Conservation (phyloP, 2,329 filamentous ascomycete genomes). For the Ceratocystis diversiconidia region DNA sequence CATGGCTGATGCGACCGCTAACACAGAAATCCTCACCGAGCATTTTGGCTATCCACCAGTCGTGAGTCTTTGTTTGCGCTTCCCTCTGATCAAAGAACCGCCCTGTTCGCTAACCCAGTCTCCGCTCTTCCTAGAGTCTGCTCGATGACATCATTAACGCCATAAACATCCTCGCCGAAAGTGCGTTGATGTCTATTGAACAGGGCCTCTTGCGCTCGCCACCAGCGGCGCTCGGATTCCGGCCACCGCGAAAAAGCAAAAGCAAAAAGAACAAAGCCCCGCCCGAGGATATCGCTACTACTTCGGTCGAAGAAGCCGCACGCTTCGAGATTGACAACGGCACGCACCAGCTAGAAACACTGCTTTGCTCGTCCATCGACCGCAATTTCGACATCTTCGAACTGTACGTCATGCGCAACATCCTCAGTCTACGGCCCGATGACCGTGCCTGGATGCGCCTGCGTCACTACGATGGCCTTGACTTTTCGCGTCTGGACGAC, state of each 20-base stretch:
- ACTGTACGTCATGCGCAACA: constrained; percentile 81
- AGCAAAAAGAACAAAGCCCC: background rate
- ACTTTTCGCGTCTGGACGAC: constrained; percentile 26
- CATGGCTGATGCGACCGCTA: constrained; percentile 24
- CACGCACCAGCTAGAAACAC: constrained; percentile 68
- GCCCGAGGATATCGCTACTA: constrained; percentile 16
- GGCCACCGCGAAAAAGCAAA: constrained; percentile 32
- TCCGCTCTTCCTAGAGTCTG: constrained; percentile 46
- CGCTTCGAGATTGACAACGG: constrained; percentile 72
- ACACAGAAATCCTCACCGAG: constrained; percentile 70
- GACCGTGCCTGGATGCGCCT: constrained; percentile 69
- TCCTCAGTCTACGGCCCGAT: constrained; percentile 52
- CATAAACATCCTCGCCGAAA: constrained; percentile 84
- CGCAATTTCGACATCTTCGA: constrained; percentile 77
- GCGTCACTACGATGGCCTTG: constrained; percentile 64
- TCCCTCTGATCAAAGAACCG: background rate
- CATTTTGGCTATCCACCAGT: constrained; percentile 91
- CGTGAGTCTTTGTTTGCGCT: constrained; percentile 37
- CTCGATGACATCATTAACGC: constrained; percentile 98
- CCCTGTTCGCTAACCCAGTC: constrained; percentile 10
- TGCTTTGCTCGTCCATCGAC: constrained; percentile 68
- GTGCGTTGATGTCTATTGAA: constrained; percentile 77
- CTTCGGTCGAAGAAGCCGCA: constrained; percentile 28
- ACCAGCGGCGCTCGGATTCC: constrained; percentile 70
- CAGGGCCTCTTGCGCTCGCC: constrained; percentile 61